A percentile compares a stretch with the other conserved stretches of the same genome.
Conservation (phyloP, 805 yeast species). For the Wickerhamiella azymoides region DNA sequence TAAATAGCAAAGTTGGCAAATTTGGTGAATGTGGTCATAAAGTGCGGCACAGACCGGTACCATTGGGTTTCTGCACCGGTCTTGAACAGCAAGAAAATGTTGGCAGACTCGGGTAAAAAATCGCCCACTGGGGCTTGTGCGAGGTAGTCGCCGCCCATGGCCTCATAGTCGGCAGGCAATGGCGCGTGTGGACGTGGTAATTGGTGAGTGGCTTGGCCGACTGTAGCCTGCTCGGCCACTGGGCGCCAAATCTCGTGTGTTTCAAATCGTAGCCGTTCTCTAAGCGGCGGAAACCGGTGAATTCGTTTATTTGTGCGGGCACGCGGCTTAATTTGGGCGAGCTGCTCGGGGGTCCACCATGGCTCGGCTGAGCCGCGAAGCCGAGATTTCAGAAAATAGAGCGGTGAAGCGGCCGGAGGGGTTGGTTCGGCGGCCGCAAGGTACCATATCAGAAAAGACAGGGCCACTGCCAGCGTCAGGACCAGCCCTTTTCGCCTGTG, state of each 20-base stretch:
- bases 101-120: constrained; percentile 4
- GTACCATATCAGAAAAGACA: no score
- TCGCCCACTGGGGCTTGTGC: background rate
- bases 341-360: background rate
- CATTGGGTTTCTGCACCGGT: constrained; percentile 26
- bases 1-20: constrained; percentile 25
- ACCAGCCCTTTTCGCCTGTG: no score
- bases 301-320: background rate
- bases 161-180: background rate
- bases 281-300: background rate
- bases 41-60: constrained; percentile 26
- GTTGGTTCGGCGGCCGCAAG: no score
- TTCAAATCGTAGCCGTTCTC: background rate
- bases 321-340: background rate
- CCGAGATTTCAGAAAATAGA: background rate
- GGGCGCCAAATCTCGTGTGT: background rate
- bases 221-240: background rate
- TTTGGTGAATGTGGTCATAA: constrained; percentile 24
- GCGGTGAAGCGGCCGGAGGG: no score
- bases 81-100: constrained; percentile 25
- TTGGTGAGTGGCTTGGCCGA: background rate
- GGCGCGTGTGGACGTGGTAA: background rate
- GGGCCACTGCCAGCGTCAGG: no score
- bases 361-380: background rate
- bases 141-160: background rate